Conservation (phyloP, 2,329 filamentous ascomycete genomes). For the Teratosphaeriaceae sp. region DNA sequence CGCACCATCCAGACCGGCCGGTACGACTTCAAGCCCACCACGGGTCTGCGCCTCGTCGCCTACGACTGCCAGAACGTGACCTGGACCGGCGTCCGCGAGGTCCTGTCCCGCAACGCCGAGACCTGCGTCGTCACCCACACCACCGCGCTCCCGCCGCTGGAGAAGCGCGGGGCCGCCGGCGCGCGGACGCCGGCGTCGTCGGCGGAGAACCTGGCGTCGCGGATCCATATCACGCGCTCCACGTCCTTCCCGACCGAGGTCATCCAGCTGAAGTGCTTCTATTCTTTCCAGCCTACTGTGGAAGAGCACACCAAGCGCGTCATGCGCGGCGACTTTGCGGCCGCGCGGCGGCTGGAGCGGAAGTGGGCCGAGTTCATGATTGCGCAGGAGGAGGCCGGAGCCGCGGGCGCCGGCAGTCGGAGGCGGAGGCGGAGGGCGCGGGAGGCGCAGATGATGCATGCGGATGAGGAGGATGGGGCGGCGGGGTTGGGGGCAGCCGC, state of each 20-base stretch:
- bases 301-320: constrained; percentile 89
- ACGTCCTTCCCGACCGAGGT: constrained; percentile 66
- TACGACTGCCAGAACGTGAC: constrained; percentile 92
- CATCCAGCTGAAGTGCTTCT: constrained; percentile 86
- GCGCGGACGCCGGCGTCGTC: too few species aligned
- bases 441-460: constrained; percentile 73
- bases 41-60: constrained; percentile 69
- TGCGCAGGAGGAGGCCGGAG: constrained; percentile 75
- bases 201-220: constrained; percentile 13
- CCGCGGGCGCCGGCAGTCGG: constrained; percentile 57
- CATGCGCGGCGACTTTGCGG: constrained; percentile 63
- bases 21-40: constrained; percentile 31
- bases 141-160: constrained; percentile 19
- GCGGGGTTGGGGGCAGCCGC: constrained; percentile 21
- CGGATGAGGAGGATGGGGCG: constrained; percentile 66
- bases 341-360: constrained; percentile 72
- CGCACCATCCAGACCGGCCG: constrained; percentile 33
- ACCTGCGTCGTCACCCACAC: constrained; percentile 46
- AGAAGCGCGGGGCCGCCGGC: constrained; percentile 17
- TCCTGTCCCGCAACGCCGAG: constrained; percentile 78
- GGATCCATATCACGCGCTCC: constrained; percentile 24
- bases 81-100: constrained; percentile 84
- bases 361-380: constrained; percentile 97
- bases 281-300: constrained; percentile 90
- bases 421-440: constrained; percentile 69